These are phyloP conservation scores for Tricholoma saponaceum DNA, from an alignment of 768 basidiomycete species.

Conservation along the genomic window DNA sequence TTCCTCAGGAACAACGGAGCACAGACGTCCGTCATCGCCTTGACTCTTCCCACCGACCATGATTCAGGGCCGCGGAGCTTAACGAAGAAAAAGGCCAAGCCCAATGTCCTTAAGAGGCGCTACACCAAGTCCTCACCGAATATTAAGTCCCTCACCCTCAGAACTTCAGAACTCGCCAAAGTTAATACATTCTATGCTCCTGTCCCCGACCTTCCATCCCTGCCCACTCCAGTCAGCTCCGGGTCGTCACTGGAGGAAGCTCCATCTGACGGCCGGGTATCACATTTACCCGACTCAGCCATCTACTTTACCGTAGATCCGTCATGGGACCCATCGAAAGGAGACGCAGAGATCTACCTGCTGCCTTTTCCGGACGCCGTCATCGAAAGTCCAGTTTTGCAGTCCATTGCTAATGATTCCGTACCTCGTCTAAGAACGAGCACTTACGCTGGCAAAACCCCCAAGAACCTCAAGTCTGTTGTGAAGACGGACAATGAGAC, in stretches of 20 bases:
- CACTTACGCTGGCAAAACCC: background rate
- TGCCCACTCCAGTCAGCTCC: background rate
- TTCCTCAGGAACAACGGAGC: background rate
- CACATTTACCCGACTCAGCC: background rate
- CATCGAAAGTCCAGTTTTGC: background rate
- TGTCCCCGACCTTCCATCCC: background rate
- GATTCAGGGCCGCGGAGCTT: background rate
- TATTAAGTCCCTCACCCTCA: background rate
- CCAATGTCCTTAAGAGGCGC: conserved; percentile 4
- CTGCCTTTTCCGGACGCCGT: conserved; percentile 3
- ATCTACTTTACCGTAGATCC: conserved; percentile 16
- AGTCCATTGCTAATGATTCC: background rate
- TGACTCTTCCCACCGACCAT: background rate
- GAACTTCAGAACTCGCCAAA: background rate
- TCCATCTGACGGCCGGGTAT: background rate
- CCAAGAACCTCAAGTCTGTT: background rate
- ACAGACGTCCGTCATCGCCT: background rate
- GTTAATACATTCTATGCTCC: conserved; percentile 1
- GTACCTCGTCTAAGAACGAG: background rate
- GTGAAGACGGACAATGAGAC: conserved; percentile 6
- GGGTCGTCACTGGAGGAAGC: background rate
- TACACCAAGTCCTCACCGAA: conserved; percentile 6
- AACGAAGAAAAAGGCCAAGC: conserved; percentile 6
- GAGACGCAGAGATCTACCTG: conserved; percentile 10
- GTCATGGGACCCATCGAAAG: conserved; percentile 11